Evolutionary conservation across 1,284 basidiomycete genomes (phyloP).

Genomic region (Ganoderma lingzhi): DNA sequence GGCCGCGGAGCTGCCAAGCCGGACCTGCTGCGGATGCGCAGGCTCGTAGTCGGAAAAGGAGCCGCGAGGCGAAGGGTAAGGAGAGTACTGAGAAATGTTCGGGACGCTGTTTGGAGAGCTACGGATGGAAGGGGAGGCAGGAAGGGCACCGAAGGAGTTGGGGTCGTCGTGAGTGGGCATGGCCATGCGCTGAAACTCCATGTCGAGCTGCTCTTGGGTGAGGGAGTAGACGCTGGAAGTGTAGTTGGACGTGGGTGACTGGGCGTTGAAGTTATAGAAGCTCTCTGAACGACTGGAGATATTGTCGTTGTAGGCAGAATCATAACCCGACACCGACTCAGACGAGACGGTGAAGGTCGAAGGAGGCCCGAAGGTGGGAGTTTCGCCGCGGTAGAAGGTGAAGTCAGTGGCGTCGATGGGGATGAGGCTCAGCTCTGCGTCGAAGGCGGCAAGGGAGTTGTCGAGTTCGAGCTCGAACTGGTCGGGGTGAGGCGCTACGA

Average conservation of each 20-base stretch:
- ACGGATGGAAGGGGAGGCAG: constrained; percentile 66
- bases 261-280: constrained; percentile 68
- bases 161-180: constrained; percentile 36
- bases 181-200: constrained; percentile 70
- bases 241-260: constrained; percentile 61
- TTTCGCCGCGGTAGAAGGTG: constrained; percentile 66
- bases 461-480: constrained; percentile 84
- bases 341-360: constrained; percentile 82
- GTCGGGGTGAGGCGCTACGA: constrained; percentile 78
- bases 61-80: constrained; percentile 46
- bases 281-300: constrained; percentile 72
- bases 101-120: constrained; percentile 50
- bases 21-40: constrained; percentile 47
- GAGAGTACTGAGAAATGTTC: constrained; percentile 38
- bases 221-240: constrained; percentile 76
- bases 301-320: constrained; percentile 61
- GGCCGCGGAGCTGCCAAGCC: constrained; percentile 47
- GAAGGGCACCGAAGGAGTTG: constrained; percentile 63
- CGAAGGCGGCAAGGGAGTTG: constrained; percentile 65
- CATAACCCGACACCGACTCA: constrained; percentile 63
- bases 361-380: constrained; percentile 72
- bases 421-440: constrained; percentile 69
- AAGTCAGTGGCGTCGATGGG: constrained; percentile 69
- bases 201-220: constrained; percentile 66
- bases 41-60: constrained; percentile 72